These are phyloP conservation scores for Meredithiella fracta DNA, from an alignment of 2,329 filamentous ascomycete genomes.

Conservation along the genomic window DNA sequence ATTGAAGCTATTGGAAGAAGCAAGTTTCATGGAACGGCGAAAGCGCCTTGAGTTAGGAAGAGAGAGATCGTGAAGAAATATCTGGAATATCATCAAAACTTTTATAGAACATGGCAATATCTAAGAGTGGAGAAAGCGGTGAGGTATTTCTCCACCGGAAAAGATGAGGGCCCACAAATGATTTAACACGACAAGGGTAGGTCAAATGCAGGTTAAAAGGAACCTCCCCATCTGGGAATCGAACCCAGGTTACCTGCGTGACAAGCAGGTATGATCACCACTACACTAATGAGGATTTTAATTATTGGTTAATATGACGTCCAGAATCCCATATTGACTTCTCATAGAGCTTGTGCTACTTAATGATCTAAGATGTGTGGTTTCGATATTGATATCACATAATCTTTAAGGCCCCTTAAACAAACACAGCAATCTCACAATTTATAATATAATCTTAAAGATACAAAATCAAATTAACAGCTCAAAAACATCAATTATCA, in stretches of 20 bases:
- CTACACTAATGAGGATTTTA: constrained; percentile 15
- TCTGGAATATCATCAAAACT: not conserved
- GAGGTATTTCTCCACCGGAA: not conserved
- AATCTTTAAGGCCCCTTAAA: too few species aligned
- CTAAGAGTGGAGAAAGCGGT: constrained; percentile 10
- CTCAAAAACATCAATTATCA: too few species aligned
- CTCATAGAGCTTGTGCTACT: too few species aligned
- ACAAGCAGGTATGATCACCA: constrained; percentile 16
- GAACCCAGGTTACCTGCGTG: constrained; percentile 16
- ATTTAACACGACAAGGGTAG: not conserved
- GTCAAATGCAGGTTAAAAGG: not conserved
- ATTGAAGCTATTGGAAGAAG: not conserved
- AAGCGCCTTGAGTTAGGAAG: not conserved
- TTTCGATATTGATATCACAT: too few species aligned
- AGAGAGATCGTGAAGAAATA: not conserved
- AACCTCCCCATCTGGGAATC: constrained; percentile 15
- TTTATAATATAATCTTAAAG: too few species aligned
- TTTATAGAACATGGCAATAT: constrained; percentile 13
- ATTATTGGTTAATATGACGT: too few species aligned
- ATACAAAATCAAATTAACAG: too few species aligned
- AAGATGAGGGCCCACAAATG: not conserved
- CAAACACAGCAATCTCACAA: too few species aligned
- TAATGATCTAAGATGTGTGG: too few species aligned
- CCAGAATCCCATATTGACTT: too few species aligned
- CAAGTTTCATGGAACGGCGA: not conserved